Base-by-base conservation (phyloP, 2,329 filamentous ascomycete species). In the Microcyclosporella mali region DNA sequence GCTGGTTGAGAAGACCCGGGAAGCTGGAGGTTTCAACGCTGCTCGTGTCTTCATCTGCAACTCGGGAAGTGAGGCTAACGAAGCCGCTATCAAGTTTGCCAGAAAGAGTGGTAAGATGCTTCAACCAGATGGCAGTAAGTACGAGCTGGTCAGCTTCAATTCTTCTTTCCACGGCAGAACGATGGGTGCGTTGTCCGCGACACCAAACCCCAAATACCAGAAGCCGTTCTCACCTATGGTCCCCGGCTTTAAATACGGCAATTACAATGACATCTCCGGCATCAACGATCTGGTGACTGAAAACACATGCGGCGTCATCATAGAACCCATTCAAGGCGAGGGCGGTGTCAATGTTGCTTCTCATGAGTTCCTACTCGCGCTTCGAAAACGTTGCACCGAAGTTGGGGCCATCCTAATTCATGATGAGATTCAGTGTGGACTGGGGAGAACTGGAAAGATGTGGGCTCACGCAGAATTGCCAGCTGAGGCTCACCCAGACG, bases 151-250 rank as follows among this genome's bases (percentile, higher is more conserved):
- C 39, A 94, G 88, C 12, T 98, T 97, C 73, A 71, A 86, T 57
- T 83, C 84, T 57, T 89, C 87, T 30, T 98, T 98, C 75, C 92
- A 98, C 67, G 92, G 92, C 56, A 84, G 92, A 46, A 97, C 92
- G 12, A 94, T 97, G 87, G 92, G 92, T 39, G 82, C 84, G 45
- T 71, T 98, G 33, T 94, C 87, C n/a, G 92, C 92, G 9, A 98
- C 92, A 4, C 92, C 89, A 36, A 98, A 97, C 69, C 87, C 88
- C 14, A 98, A 98, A 67, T 98, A 98, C 69, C 92, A 98, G 69
- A 79, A 83, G 56, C 92, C 92, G 0, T 98, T 98, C 62, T 75
- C 86, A 11, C 92, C 92, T 29, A 95, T 98, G 89, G 72, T 98
- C 1, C 90, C 92, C 0, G 92, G 92, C 2, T 97, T 95, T 71